Percentiles rank a stretch among this genome's conserved stretches.
phyloP scores from a whole-genome alignment of 768 basidiomycete genomes.

The Gloeopeniophorella convolvens region DNA sequence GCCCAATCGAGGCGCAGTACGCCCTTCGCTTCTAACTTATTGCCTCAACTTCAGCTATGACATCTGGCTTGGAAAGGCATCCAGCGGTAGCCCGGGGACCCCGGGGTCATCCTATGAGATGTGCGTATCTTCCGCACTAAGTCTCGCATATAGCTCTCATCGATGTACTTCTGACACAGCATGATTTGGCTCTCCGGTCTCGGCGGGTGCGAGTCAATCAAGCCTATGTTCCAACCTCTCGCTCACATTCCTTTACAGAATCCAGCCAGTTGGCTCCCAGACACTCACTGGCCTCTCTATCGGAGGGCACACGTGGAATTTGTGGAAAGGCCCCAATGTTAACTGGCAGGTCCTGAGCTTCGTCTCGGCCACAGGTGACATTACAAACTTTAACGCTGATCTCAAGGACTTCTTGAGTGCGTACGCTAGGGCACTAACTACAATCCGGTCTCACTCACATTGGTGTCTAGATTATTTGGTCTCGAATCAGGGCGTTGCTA shows the following conservation, averaged over 20 bases:
- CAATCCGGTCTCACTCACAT: background rate
- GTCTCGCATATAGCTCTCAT: too few relatives aligned
- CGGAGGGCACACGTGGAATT: too few relatives aligned
- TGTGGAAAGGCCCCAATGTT: conserved; percentile 49
- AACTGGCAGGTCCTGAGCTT: conserved; percentile 55
- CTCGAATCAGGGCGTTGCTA: conserved; percentile 39
- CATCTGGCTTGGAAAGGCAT: conserved; percentile 44
- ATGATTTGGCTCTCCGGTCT: too few relatives aligned
- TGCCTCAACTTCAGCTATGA: conserved; percentile 37
- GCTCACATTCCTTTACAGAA: too few relatives aligned
- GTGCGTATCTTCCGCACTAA: too few relatives aligned
- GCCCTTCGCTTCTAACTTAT: background rate
- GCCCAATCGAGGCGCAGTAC: too few relatives aligned
- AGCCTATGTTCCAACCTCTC: conserved; percentile 51
- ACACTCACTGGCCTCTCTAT: conserved; percentile 38
- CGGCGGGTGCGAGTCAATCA: too few relatives aligned
- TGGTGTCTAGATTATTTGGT: conserved; percentile 41
- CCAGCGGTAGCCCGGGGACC: conserved; percentile 39
- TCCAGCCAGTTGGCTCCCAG: conserved; percentile 49
- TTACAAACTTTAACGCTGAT: conserved; percentile 46
- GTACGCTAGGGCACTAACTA: conserved; percentile 17
- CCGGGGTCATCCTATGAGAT: conserved; percentile 46
- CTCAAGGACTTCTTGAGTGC: conserved; percentile 50
- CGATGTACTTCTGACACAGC: conserved; percentile 28
- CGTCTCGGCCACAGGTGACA: conserved; percentile 40